Conservation (phyloP, 345 rosid species). For the Diplotaxis tenuifolia region DNA sequence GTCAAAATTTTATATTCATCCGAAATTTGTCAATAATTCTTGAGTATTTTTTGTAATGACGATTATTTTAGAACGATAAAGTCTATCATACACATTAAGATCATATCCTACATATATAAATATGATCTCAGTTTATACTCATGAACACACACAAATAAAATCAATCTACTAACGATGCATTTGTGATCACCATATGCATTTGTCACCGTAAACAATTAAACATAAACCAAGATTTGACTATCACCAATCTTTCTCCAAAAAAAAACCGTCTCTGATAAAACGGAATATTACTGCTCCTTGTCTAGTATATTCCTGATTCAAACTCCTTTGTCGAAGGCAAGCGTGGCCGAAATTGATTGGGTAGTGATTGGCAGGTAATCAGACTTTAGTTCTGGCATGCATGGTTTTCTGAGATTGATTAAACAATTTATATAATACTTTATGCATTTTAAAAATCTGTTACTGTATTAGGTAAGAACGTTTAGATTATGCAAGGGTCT, state of each 20-base stretch:
- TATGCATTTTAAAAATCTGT: not conserved
- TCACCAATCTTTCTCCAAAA: not conserved
- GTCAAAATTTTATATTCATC: too few relatives aligned
- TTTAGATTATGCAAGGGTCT: slow-evolving; percentile 1
- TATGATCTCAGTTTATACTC: not conserved
- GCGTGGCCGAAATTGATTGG: slow-evolving; percentile 3
- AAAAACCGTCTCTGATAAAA: too few relatives aligned
- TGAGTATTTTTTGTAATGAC: too few relatives aligned
- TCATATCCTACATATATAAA: not conserved
- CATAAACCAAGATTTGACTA: not conserved
- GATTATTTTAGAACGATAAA: not conserved
- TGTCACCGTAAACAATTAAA: slow-evolving; percentile 3
- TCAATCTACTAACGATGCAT: not conserved
- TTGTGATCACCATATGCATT: not conserved
- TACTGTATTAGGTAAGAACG: slow-evolving; percentile 27
- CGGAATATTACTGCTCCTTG: not conserved
- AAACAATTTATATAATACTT: not conserved
- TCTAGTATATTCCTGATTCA: not conserved
- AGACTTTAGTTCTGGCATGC: slow-evolving; percentile 3
- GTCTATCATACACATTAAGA: not conserved
- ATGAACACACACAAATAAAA: not conserved
- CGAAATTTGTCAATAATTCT: too few relatives aligned
- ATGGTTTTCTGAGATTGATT: not conserved
- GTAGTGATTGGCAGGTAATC: not conserved
- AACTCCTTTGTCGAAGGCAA: not conserved